Base-by-base conservation (phyloP, 257 asterid genomes). In the Petrea volubilis region DNA sequence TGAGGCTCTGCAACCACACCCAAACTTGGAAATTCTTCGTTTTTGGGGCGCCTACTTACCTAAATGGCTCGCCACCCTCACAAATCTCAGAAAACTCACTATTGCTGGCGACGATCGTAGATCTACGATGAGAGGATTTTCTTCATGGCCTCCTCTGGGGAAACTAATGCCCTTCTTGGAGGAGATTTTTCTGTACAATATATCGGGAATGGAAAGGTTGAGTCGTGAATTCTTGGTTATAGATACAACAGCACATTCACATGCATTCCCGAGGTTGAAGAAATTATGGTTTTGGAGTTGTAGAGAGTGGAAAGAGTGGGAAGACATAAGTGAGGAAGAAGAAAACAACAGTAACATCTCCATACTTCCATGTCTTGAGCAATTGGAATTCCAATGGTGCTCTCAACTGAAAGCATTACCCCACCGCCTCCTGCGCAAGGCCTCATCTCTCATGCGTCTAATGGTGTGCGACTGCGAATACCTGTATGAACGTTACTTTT, bases 31-130 rank as follows among this genome's bases (percentile, higher is more conserved):
- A 7, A 13, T 27, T 15, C 57, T 41, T 3, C 3, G 25, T 2
- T 23, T 24, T 64, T 2, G 0, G 0, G 24, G n/a, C 27, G 14
- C 1, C 23, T n/a, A 64, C 41, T 21, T 43, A 7, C 70, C 70
- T 2, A 64, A 64, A 7, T 64, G 70, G 70, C 17, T 60, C 66
- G 18, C 27, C 9, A 60, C 25, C 17, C 66, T 60, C 14, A 34
- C 28, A 27, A 33, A 34, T 60, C 47, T 60, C 66, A 60, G 27
- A 20, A 24, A 21, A 52, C 59, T 52, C 27, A 18, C 56, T 5
- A 18, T 49, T 27, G 2, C 1, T 1, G 23, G 56, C 1, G 2
- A 18, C 6, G 5, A 1, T 21, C n/a, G 5, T n/a, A 9, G 59
- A 52, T n/a, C n/a, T n/a, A n/a, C n/a, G 5, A 52, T 21, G 14